These are phyloP conservation scores for Picochlorum sp. DNA, from an alignment of 139 green algal genomes.

Conservation along the genomic window DNA sequence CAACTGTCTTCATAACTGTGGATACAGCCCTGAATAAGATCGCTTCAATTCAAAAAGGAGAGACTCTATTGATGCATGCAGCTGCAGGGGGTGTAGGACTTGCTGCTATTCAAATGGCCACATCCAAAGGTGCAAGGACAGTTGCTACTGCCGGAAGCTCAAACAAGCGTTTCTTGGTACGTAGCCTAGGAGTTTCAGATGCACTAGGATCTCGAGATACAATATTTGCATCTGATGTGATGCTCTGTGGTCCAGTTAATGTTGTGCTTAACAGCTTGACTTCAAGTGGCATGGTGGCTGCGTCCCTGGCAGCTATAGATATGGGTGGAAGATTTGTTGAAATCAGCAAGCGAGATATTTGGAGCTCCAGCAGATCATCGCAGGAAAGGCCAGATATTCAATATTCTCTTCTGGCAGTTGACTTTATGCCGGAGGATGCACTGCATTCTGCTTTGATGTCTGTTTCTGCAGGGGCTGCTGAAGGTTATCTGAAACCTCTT, in stretches of 20 bases:
- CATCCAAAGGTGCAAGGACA: conserved; percentile 20
- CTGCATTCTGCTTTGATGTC: conserved; percentile 36
- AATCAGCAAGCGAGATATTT: conserved; percentile 81
- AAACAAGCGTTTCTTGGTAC: conserved; percentile 51
- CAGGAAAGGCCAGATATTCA: conserved; percentile 67
- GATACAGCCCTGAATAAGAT: conserved; percentile 34
- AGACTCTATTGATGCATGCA: conserved; percentile 61
- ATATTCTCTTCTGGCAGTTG: conserved; percentile 70
- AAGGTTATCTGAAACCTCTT: conserved; percentile 41
- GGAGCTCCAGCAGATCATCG: conserved; percentile 34
- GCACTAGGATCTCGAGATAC: conserved; percentile 51
- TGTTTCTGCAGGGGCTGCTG: conserved; percentile 28
- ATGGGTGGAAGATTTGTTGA: conserved; percentile 59
- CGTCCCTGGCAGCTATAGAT: conserved; percentile 48
- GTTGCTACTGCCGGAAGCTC: conserved; percentile 48
- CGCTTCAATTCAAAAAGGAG: conserved; percentile 11
- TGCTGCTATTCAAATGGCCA: conserved; percentile 53
- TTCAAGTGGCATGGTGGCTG: conserved; percentile 73
- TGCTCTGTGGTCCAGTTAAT: conserved; percentile 38
- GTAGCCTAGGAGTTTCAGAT: conserved; percentile 30
- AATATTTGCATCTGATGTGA: conserved; percentile 48
- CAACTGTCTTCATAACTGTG: conserved; percentile 76
- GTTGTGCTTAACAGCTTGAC: conserved; percentile 81
- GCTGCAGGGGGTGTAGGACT: conserved; percentile 74
- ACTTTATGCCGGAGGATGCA: conserved; percentile 66